Conservation (phyloP, 768 basidiomycete species). For the Leccinum imitatum region DNA sequence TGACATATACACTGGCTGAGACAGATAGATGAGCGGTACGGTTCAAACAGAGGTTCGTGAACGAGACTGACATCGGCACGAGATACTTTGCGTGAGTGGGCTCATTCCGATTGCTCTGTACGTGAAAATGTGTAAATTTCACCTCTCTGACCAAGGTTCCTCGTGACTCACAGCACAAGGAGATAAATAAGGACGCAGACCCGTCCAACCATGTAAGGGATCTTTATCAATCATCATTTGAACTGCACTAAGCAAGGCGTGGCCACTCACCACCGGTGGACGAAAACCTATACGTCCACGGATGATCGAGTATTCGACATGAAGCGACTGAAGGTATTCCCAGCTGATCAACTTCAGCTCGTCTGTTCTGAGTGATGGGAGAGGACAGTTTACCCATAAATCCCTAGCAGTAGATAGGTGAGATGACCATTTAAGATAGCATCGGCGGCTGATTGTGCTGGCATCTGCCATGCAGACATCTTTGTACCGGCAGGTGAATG, state of each 20-base stretch:
- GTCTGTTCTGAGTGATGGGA: not conserved
- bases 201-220: constrained; percentile 25
- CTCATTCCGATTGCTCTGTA: constrained; percentile 5
- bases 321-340: constrained; percentile 20
- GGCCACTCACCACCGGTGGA: constrained; percentile 20
- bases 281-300: constrained; percentile 15
- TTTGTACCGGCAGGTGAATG: not conserved
- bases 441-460: not conserved
- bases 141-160: not conserved
- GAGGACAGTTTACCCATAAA: constrained; percentile 19
- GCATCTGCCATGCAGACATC: constrained; percentile 6
- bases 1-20: constrained; percentile 3
- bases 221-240: constrained; percentile 2
- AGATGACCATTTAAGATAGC: not conserved
- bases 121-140: not conserved
- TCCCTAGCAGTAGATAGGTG: constrained; percentile 14
- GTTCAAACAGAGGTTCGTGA: not conserved
- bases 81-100: not conserved
- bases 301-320: constrained; percentile 19
- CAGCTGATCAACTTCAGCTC: constrained; percentile 14
- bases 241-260: not conserved
- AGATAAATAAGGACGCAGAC: constrained; percentile 10
- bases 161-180: constrained; percentile 11
- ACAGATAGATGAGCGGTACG: not conserved
- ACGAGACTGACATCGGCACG: constrained; percentile 19